Evolutionary conservation across 768 basidiomycete genomes (phyloP).

Genomic region (Guyanaporus albipodus): DNA sequence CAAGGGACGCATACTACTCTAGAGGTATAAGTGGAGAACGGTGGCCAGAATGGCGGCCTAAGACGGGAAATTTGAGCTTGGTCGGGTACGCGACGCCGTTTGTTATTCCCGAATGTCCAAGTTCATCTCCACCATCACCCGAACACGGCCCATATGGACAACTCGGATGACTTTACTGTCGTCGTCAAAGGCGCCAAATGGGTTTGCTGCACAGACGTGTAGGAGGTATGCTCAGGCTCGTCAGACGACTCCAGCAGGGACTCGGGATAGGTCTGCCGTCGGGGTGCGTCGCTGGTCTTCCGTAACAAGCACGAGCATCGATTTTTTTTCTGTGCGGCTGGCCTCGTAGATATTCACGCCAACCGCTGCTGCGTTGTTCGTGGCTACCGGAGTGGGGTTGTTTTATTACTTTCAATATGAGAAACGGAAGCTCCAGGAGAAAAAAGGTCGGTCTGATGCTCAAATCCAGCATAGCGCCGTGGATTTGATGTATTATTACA

Average conservation of each 20-base stretch:
- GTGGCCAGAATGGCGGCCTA: no score
- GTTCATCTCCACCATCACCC: conserved; percentile 19
- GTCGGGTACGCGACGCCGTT: not conserved
- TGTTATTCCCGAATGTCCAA: conserved; percentile 15
- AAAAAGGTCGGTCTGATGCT: conserved; percentile 54
- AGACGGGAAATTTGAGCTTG: not conserved
- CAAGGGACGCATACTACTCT: no score
- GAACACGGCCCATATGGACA: conserved; percentile 13
- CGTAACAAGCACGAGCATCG: not conserved
- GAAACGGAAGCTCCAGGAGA: conserved; percentile 72
- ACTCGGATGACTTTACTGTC: conserved; percentile 4
- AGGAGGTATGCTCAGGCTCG: conserved; percentile 18
- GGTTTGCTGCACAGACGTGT: not conserved
- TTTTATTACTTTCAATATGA: conserved; percentile 88
- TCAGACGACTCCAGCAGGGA: conserved; percentile 22
- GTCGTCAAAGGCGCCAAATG: not conserved
- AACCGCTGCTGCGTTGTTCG: conserved; percentile 74
- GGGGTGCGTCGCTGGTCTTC: conserved; percentile 25
- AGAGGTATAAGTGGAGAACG: no score
- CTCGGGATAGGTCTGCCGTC: conserved; percentile 32
- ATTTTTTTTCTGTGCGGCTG: not conserved
- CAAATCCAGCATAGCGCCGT: not conserved
- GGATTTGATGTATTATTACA: conserved; percentile 25
- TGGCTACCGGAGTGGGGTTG: conserved; percentile 77
- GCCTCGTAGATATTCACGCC: conserved; percentile 83